Conservation (phyloP, 2,329 filamentous ascomycete species). For the Diaporthe destruens region DNA sequence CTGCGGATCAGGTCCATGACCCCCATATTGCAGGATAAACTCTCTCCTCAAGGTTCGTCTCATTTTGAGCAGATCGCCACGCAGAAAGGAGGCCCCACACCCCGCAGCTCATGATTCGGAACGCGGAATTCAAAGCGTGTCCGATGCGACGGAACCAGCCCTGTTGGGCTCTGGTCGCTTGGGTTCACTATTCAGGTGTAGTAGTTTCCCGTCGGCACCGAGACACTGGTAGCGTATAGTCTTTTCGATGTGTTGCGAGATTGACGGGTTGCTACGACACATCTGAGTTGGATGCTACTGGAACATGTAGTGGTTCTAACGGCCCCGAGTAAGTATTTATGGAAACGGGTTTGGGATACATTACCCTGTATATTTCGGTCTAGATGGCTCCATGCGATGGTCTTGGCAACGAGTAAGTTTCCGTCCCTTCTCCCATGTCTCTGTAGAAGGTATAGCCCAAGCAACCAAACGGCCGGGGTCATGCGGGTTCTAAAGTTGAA, state of each 20-base stretch:
- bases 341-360: constrained; percentile 10
- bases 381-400: neutral
- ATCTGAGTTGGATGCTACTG: neutral
- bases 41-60: constrained; percentile 20
- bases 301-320: neutral
- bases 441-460: neutral
- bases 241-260: neutral
- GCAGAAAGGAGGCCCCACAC: constrained; percentile 10
- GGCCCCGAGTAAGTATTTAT: neutral
- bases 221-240: neutral
- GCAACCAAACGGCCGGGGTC: constrained; percentile 22
- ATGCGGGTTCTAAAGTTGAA: constrained; percentile 7
- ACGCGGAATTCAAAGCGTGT: neutral
- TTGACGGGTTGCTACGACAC: neutral
- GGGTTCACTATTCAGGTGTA: neutral
- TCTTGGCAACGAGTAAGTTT: constrained; percentile 26
- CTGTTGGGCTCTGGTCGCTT: neutral
- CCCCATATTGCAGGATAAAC: neutral
- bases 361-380: neutral
- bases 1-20: neutral
- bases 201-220: neutral
- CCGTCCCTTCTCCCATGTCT: neutral
- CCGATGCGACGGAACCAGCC: constrained; percentile 5
- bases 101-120: constrained; percentile 24
- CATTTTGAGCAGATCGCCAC: constrained; percentile 3